phyloP scores from a whole-genome alignment of 768 basidiomycete genomes.

The Termitomyces sp. region DNA sequence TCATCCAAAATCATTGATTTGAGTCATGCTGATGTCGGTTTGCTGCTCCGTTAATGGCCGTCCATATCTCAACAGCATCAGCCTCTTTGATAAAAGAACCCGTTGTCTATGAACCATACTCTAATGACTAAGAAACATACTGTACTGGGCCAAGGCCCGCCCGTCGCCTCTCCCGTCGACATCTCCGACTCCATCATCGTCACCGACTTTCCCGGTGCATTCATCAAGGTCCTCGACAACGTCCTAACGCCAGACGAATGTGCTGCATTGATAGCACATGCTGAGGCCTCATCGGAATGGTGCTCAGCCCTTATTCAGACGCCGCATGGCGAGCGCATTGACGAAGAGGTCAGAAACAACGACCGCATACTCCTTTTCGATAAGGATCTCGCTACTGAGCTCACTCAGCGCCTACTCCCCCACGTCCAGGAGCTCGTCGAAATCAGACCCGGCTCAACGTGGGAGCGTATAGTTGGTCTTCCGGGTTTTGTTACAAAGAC shows the following conservation, averaged over 20 bases:
- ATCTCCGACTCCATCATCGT: slow-evolving; percentile 24
- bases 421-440: slow-evolving; percentile 26
- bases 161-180: slow-evolving; percentile 8
- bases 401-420: slow-evolving; percentile 27
- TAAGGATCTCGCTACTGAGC: slow-evolving; percentile 17
- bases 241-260: slow-evolving; percentile 33
- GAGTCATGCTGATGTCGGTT: too few species aligned
- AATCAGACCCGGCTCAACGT: slow-evolving; percentile 22
- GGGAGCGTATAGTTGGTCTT: slow-evolving; percentile 27
- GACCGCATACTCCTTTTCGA: slow-evolving; percentile 28
- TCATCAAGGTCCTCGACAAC: slow-evolving; percentile 32
- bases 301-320: slow-evolving; percentile 25
- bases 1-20: too few species aligned
- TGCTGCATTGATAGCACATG: slow-evolving; percentile 21
- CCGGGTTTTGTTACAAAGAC: slow-evolving; percentile 21
- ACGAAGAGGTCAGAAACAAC: slow-evolving; percentile 29
- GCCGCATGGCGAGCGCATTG: slow-evolving; percentile 16
- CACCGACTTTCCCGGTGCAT: slow-evolving; percentile 24
- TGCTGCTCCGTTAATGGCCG: too few species aligned
- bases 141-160: not conserved
- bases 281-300: slow-evolving; percentile 24
- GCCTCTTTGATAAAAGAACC: not conserved
- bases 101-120: too few species aligned
- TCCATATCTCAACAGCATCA: not conserved
- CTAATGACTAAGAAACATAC: not conserved